Conservation (phyloP, 2,329 filamentous ascomycete genomes). For the Ascocoryne sarcoides region DNA sequence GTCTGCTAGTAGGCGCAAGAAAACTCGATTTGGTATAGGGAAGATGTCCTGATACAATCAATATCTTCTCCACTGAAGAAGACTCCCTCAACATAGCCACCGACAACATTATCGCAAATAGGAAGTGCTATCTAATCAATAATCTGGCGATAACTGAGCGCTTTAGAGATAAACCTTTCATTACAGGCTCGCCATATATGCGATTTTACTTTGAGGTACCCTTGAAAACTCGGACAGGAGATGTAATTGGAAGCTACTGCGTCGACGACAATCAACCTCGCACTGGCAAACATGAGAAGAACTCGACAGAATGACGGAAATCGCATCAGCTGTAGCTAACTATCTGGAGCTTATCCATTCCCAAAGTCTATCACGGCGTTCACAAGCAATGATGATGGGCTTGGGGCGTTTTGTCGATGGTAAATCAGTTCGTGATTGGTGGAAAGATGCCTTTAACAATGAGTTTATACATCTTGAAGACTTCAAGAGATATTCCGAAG, state of each 20-base stretch:
- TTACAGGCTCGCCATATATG: slow-evolving; percentile 16
- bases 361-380: slow-evolving; percentile 40
- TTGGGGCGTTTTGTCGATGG: slow-evolving; percentile 44
- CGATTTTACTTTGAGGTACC: slow-evolving; percentile 24
- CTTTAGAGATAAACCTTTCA: slow-evolving; percentile 14
- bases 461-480: background rate
- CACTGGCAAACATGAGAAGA: slow-evolving; percentile 39
- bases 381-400: slow-evolving; percentile 43
- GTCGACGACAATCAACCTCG: slow-evolving; percentile 48
- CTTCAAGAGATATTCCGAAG: background rate
- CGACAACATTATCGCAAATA: slow-evolving; percentile 9
- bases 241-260: slow-evolving; percentile 49
- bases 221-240: slow-evolving; percentile 15
- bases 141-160: slow-evolving; percentile 15
- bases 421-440: slow-evolving; percentile 27
- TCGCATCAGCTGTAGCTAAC: slow-evolving; percentile 46
- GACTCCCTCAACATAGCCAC: slow-evolving; percentile 7
- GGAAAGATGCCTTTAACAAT: slow-evolving; percentile 1
- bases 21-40: slow-evolving; percentile 13
- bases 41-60: slow-evolving; percentile 17
- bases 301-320: slow-evolving; percentile 44
- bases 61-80: slow-evolving; percentile 15
- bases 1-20: slow-evolving; percentile 14
- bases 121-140: slow-evolving; percentile 14
- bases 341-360: slow-evolving; percentile 45